Evolutionary conservation across 2,329 filamentous ascomycete genomes (phyloP).

Genomic region (Xylariaceae sp.): DNA sequence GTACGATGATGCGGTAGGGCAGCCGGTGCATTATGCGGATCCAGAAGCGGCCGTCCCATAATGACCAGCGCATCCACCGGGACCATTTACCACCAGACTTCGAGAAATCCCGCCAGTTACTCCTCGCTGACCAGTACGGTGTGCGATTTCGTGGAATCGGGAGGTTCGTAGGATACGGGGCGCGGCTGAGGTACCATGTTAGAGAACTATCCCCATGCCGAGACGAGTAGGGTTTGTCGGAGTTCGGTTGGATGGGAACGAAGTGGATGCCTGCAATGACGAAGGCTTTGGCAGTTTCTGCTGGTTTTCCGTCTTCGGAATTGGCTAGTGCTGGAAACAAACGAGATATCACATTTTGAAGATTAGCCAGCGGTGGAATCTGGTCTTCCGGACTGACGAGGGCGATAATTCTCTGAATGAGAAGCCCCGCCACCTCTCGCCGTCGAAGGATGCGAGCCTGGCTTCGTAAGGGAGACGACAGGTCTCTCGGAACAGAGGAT

Average conservation of each 20-base stretch:
- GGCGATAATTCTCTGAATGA: conserved; percentile 55
- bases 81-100: conserved; percentile 30
- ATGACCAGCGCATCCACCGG: conserved; percentile 43
- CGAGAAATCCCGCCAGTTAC: conserved; percentile 12
- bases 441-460: conserved; percentile 44
- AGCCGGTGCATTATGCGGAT: conserved; percentile 54
- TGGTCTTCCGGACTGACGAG: conserved; percentile 58
- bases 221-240: neutral
- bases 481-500: conserved; percentile 27
- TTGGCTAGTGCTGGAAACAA: conserved; percentile 54
- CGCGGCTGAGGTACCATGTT: conserved; percentile 53
- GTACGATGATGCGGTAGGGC: conserved; percentile 49
- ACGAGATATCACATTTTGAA: conserved; percentile 53
- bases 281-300: conserved; percentile 51
- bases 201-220: neutral
- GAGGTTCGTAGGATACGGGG: conserved; percentile 50
- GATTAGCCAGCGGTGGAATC: conserved; percentile 48
- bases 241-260: conserved; percentile 43
- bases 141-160: conserved; percentile 40
- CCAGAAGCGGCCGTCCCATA: conserved; percentile 70
- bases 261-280: conserved; percentile 56
- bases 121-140: conserved; percentile 24
- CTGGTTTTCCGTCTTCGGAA: conserved; percentile 16
- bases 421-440: conserved; percentile 52
- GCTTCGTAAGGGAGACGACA: conserved; percentile 29